Conservation (phyloP, 306 rosid species). For the Quillaja saponaria region DNA sequence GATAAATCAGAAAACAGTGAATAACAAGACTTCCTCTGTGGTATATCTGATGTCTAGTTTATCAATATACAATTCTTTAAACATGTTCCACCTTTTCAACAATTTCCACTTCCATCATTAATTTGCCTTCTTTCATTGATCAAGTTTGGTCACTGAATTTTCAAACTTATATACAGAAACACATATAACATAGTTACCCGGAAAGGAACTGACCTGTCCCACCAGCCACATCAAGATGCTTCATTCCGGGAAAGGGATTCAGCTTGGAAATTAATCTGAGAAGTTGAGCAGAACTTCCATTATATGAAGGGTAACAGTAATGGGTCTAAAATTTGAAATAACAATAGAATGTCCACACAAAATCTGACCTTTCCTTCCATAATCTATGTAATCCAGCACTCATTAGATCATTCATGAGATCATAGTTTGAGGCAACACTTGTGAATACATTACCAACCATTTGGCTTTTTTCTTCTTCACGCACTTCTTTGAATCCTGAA, state of each 20-base stretch:
- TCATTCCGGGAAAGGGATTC: slow-evolving; percentile 95
- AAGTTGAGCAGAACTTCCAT: slow-evolving; percentile 28
- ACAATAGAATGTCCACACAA: neutral
- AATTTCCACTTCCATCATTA: neutral
- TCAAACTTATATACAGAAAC: slow-evolving; percentile 16
- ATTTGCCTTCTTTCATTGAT: neutral
- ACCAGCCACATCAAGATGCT: slow-evolving; percentile 97
- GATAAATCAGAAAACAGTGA: slow-evolving; percentile 15
- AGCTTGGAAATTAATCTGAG: slow-evolving; percentile 81
- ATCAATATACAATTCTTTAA: slow-evolving; percentile 13
- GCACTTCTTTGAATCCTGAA: slow-evolving; percentile 81
- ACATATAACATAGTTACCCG: slow-evolving; percentile 15
- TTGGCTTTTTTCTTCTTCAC: slow-evolving; percentile 85
- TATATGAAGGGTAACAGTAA: slow-evolving; percentile 19
- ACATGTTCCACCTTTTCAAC: slow-evolving; percentile 16
- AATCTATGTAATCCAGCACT: slow-evolving; percentile 90
- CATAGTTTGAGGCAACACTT: slow-evolving; percentile 83
- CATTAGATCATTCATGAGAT: slow-evolving; percentile 92
- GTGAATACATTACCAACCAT: slow-evolving; percentile 90
- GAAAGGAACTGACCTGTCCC: slow-evolving; percentile 70
- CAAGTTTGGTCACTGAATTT: slow-evolving; percentile 14
- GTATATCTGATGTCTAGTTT: neutral
- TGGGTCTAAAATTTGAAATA: neutral
- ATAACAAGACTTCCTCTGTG: neutral
- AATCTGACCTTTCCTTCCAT: slow-evolving; percentile 87